A percentile compares a stretch with the other conserved stretches of the same genome.
These are phyloP conservation scores for Dalechampia spathulata DNA, from an alignment of 441 rosid species.

Conservation along the genomic window DNA sequence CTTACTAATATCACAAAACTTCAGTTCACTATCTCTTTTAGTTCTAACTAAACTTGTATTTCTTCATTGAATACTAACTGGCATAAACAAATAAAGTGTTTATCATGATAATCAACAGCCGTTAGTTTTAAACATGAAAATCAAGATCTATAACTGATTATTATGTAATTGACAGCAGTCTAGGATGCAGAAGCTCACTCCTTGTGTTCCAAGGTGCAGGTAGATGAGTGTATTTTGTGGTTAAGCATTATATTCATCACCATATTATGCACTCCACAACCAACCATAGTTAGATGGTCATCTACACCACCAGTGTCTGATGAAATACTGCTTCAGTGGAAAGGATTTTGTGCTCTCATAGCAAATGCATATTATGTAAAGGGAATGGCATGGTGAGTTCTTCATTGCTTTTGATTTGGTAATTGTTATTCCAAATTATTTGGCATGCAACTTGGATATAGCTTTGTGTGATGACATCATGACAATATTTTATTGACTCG, in stretches of 20 bases:
- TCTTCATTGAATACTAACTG: too few relatives aligned
- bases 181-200: neutral
- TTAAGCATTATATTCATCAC: slow-evolving; percentile 84
- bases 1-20: neutral
- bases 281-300: slow-evolving; percentile 84
- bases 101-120: too few relatives aligned
- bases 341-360: slow-evolving; percentile 86
- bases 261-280: slow-evolving; percentile 92
- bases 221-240: slow-evolving; percentile 85
- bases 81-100: too few relatives aligned
- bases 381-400: slow-evolving; percentile 91
- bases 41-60: neutral
- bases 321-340: slow-evolving; percentile 53
- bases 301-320: slow-evolving; percentile 57
- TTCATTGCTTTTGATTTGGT: neutral
- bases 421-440: too few relatives aligned
- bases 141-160: too few relatives aligned
- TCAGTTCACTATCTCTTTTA: neutral
- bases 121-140: too few relatives aligned
- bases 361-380: slow-evolving; percentile 74
- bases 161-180: neutral
- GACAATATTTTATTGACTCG: too few relatives aligned
- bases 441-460: too few relatives aligned
- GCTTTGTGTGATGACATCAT: too few relatives aligned
- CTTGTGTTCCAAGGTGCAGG: slow-evolving; percentile 30